Conservation (phyloP, 75 land plant genomes). For the Cunninghamia lanceolata region DNA sequence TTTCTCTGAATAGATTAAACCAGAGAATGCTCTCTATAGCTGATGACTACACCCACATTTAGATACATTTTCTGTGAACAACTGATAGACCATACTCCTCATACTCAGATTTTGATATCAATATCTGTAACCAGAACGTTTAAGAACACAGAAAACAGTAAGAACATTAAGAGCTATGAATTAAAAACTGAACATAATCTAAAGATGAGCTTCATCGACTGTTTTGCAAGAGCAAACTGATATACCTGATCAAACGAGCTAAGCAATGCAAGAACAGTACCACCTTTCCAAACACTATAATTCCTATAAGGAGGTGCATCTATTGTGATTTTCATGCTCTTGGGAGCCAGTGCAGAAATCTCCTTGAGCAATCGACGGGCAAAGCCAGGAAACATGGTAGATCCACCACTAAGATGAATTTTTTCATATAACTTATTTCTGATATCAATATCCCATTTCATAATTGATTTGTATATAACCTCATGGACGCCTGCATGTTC, state of each 20-base stretch:
- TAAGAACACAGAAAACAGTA: neutral
- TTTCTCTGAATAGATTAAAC: too few species aligned
- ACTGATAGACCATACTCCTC: conserved; percentile 33
- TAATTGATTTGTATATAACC: conserved; percentile 34
- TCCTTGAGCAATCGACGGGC: conserved; percentile 22
- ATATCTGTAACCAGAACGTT: conserved; percentile 21
- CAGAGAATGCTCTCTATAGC: too few species aligned
- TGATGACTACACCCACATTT: neutral
- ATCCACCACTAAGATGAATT: conserved; percentile 37
- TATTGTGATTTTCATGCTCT: conserved; percentile 26
- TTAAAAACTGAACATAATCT: neutral
- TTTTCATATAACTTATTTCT: conserved; percentile 31
- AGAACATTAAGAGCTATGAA: neutral
- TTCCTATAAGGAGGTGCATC: conserved; percentile 25
- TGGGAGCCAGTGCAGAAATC: conserved; percentile 14
- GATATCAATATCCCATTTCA: conserved; percentile 45
- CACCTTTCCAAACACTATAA: conserved; percentile 13
- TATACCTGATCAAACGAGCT: conserved; percentile 24
- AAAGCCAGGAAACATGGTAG: conserved; percentile 37
- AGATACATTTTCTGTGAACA: conserved; percentile 33
- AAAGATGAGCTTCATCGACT: too few species aligned
- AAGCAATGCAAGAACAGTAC: conserved; percentile 11
- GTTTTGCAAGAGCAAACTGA: neutral
- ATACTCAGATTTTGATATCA: conserved; percentile 41
- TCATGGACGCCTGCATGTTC: conserved; percentile 21